Base-by-base conservation (phyloP, 1,139 yeast genomes). In the Suhomyces terraborum region DNA sequence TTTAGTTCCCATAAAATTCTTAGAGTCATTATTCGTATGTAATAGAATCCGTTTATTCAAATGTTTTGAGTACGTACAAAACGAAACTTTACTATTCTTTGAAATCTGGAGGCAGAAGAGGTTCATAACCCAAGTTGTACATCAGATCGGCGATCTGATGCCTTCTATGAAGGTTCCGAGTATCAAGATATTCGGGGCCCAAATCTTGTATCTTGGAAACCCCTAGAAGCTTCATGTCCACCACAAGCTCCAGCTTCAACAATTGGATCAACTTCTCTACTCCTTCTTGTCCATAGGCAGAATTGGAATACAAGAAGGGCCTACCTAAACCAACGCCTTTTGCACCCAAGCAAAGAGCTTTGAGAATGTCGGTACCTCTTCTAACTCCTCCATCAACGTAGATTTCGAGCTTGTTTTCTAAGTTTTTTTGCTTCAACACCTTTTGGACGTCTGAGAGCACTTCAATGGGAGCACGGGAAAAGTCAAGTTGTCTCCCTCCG, bases 181-280 rank as follows among this genome's bases (percentile, higher is more conserved):
- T 52, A 47, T 72, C 77, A 29, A 73, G 56, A 43, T 54, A 68
- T n/a, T 49, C 42, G n/a, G 81, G 82, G 48, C 77, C 71, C 48
- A 91, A 70, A 32, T 88, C 84, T 34, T 73, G 77, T 14, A 91
- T 66, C 14, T 70, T 72, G 12, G 79, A 80, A 18, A 79, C 95
- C 29, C 97, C 98, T 38, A 91, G 66, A 39, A 89, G 69, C 50
- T 96, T 75, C 97, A 91, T 88, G 61, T 85, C 82, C 89, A 88
- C 85, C 47, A 77, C 80, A 58, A 91, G 62, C 60, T 91, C 98
- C 47, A 82, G 88, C 56, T 84, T 85, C 51, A 91, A 69, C 38
- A 89, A 67, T 54, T 84, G 89, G 50, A 85, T 82, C 9, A 95
- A 91, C 51, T 78, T 79, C 40, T 72, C 69, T n/a, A 89, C 96